Evolutionary conservation across 129 eudicot genomes (phyloP), one percentile per base, ranked within the genome.

Genomic region (Pseudognaphalium luteoalbum): DNA sequence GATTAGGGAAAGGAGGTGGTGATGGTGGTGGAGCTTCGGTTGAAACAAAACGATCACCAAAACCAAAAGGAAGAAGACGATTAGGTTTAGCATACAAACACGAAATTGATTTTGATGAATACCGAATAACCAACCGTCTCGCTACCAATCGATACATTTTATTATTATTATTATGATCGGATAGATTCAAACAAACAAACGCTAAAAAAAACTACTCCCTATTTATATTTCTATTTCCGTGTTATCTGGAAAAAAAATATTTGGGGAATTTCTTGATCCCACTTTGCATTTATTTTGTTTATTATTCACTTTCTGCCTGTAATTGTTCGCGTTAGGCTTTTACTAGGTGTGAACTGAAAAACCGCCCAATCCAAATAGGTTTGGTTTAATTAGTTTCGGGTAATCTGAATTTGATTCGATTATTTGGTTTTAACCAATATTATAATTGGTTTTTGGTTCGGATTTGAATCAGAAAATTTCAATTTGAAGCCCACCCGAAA

Each of bases 61-160:
- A 11, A 14, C 54, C 54, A 47, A 47, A 47, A 47, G 71, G 16
- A 47, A 47, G n/a, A 47, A 14, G n/a, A 47, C 47, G 14, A 10
- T 41, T 41, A 41, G 47, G 12, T 50, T 76, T 50, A 35, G 68
- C 67, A 58, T 1, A 65, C 5, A 28, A 50, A 62, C 70, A 71
- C 54, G 54, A 12, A 47, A 12, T 47, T 47, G 54, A 47, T 7
- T 47, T 47, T 47, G 54, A 47, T 7, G 58, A 77, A 51, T 30
- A 78, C 64, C 68, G 89, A 28, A 86, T 47, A 47, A 47, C 80
- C 71, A 86, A 59, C 70, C 89, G 87, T 73, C 73, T 80, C 70
- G 86, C 88, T 69, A 80, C 93, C 79, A 82, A 88, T 78, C 91
- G 91, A 77, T 84, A 86, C 93, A 90, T 90, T 28, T n/a, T n/a